Conservation (phyloP, 2,329 filamentous ascomycete genomes). For the Neocatenulostroma microsporum region DNA sequence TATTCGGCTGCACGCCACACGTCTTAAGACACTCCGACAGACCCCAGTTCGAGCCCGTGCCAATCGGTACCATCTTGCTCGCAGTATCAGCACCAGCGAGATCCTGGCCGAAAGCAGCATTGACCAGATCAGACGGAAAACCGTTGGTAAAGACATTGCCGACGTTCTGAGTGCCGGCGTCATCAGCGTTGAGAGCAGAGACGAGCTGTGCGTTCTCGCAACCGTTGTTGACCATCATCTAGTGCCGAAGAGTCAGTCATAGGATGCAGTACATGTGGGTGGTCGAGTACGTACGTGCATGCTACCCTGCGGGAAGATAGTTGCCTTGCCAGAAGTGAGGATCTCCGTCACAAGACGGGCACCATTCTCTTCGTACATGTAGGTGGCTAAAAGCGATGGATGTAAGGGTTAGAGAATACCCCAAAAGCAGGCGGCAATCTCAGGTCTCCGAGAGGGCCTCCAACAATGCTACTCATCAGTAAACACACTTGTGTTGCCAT, state of each 20-base stretch:
- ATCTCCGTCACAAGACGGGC: constrained; percentile 35
- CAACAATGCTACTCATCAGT: no score
- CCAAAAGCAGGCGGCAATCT: no score
- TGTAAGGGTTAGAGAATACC: no score
- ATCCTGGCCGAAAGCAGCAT: constrained; percentile 36
- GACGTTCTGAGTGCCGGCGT: constrained; percentile 45
- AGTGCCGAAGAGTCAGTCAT: background rate
- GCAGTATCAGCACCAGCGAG: constrained; percentile 27
- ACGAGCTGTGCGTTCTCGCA: constrained; percentile 45
- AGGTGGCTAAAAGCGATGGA: no score
- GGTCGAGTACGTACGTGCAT: constrained; percentile 31
- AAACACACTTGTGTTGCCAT: constrained; percentile 44
- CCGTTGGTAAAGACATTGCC: constrained; percentile 37
- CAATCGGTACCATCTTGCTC: constrained; percentile 30
- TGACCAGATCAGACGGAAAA: constrained; percentile 36
- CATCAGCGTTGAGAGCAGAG: constrained; percentile 43
- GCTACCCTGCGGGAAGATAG: constrained; percentile 43
- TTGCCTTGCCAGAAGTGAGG: constrained; percentile 41
- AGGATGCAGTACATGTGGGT: background rate
- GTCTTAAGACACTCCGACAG: constrained; percentile 33
- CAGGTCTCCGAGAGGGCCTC: no score
- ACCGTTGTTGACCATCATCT: constrained; percentile 44
- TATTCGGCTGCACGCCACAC: constrained; percentile 21
- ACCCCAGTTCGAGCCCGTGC: constrained; percentile 38
- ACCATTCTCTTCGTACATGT: constrained; percentile 47